Percentiles rank a stretch among this genome's conserved stretches.
phyloP scores from a whole-genome alignment of 371 early-diverging fungal genomes.

The Mucor indicus region DNA sequence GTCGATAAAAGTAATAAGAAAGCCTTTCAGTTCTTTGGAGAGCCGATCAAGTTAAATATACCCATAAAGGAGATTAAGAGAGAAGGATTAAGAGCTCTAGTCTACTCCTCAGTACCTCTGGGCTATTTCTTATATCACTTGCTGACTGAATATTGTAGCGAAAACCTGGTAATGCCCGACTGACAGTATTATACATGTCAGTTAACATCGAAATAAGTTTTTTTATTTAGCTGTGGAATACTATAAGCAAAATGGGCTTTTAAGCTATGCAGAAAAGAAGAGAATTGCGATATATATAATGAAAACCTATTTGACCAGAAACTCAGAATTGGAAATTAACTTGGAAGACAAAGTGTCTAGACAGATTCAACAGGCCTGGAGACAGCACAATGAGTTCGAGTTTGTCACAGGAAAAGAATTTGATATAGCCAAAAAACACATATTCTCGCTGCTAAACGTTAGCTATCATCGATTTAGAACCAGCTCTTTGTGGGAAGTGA shows the following conservation, averaged over 20 bases:
- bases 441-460: conserved; percentile 35
- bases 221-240: conserved; percentile 51
- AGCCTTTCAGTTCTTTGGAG: conserved; percentile 41
- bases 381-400: neutral
- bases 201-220: conserved; percentile 12
- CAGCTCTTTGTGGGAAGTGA: conserved; percentile 18
- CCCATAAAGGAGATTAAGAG: conserved; percentile 31
- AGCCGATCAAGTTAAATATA: conserved; percentile 30
- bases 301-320: conserved; percentile 34
- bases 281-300: conserved; percentile 33
- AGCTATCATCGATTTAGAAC: conserved; percentile 34
- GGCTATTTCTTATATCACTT: conserved; percentile 47
- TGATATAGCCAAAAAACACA: conserved; percentile 38
- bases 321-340: conserved; percentile 44
- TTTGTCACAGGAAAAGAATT: conserved; percentile 20
- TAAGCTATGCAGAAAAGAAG: conserved; percentile 21
- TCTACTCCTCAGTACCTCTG: conserved; percentile 39
- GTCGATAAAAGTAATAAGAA: conserved; percentile 27
- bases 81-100: conserved; percentile 39
- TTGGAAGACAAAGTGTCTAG: conserved; percentile 39
- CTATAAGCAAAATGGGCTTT: conserved; percentile 32
- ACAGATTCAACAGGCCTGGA: conserved; percentile 16
- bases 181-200: neutral
- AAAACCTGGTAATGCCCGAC: conserved; percentile 40
- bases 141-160: conserved; percentile 41